Evolutionary conservation across 1,284 basidiomycete genomes (phyloP), one percentile per base, ranked within the genome.

Genomic region (Salmacisia buchloeana): DNA sequence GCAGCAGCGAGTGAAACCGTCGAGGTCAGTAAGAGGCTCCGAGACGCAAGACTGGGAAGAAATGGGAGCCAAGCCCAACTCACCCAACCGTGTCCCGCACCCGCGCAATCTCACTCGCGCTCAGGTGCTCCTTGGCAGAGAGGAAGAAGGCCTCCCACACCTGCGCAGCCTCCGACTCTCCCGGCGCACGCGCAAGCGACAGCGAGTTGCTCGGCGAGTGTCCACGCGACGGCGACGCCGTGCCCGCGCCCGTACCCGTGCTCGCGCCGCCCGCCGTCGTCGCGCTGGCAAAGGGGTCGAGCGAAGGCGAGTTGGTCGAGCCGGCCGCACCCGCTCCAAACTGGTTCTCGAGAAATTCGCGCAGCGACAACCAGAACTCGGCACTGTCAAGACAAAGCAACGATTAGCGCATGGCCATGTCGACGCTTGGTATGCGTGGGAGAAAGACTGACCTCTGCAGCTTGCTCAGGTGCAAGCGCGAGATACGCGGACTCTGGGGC

Each of bases 91-190:
- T 34, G 34, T 58, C 56, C 21, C 56, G 56, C 35, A 58, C 56
- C 34, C 56, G 33, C 56, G 56, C 56, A 21, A 58, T 39, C 56
- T 58, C 56, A 29, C 56, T 59, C 49, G 59, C 59, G 23, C 58
- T 72, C 23, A 79, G 61, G 49, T 78, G 68, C 39, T 72, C 66
- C 56, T 77, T 78, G 59, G 78, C 76, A 27, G 62, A 68, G 36
- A 74, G 65, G 69, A 79, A 77, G 43, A 78, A 76, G 63, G 78
- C 76, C 62, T 79, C 77, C 62, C 75, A 79, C 59, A 79, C 69
- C 18, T 69, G 58, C 35, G 72, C 71, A 56, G 75, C 68, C 64
- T 79, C 77, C n/a, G 73, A 63, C 49, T 74, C 75, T 3, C 77
- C 77, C 10, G 59, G 67, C 2, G 59, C 31, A 43, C 70, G 68